Base-by-base conservation (phyloP, 768 basidiomycete species). In the Austroboletus eburneus region DNA sequence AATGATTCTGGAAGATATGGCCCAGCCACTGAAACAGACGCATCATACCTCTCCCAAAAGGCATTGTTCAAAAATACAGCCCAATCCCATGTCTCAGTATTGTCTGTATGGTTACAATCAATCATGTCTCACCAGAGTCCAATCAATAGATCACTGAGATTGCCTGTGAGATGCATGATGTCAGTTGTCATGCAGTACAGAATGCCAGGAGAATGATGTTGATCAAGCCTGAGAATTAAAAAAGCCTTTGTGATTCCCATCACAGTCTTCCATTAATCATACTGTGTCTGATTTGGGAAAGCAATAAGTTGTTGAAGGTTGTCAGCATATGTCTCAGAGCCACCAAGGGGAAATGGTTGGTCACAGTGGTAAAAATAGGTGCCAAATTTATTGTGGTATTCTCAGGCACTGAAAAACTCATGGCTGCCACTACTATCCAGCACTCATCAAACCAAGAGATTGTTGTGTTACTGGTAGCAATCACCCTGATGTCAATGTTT, bases 131-230 rank as follows among this genome's bases (percentile, higher is more conserved):
- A 17, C 58, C 63, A 65, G 2, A 66, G 56, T 1, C 47, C 29
- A 23, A 61, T 39, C 10, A 63, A 23, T 2, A 63, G 57, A 5
- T 68, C 61, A 0, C 50, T 41, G 0, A 66, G 4, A 25, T 70
- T 72, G 0, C 61, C 40, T 0, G 42, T 42, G 0, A 71, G 57
- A 49, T 76, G 72, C 74, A 78, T 78, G 0, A 66, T n/a, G 46
- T 78, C 74, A 1, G 65, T 58, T 0, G 58, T 48, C 52, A 75
- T 76, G 21, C 59, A 63, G 0, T 39, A 23, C 1, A 73, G 73
- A 4, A 73, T 42, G 0, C 58, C 56, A 9, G 74, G 59, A 0
- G 43, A 59, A 3, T 22, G 40, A n/a, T 0, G 34, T 20, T 0
- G 39, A 39, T 37, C 17, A 9, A 78, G 54, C 1, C 69, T 70